phyloP scores from a whole-genome alignment of 2,329 filamentous ascomycete genomes.

The Colletotrichum musicola region DNA sequence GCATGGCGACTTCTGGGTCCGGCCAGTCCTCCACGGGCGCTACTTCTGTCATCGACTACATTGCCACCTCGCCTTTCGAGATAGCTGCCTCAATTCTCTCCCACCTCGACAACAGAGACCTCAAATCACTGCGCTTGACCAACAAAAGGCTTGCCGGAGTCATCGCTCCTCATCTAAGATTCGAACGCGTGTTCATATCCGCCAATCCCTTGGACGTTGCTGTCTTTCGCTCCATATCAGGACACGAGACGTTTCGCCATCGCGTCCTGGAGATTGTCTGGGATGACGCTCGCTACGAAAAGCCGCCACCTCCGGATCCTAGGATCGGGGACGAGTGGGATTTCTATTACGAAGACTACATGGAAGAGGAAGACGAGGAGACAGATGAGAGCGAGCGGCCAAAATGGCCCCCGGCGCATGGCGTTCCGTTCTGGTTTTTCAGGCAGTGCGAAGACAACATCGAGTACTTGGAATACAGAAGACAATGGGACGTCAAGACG shows the following conservation, averaged over 20 bases:
- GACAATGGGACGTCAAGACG: background rate
- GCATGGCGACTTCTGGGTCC: background rate
- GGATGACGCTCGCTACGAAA: slow-evolving; percentile 47
- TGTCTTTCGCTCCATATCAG: slow-evolving; percentile 51
- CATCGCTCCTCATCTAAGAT: background rate
- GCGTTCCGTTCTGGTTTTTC: slow-evolving; percentile 4
- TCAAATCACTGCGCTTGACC: slow-evolving; percentile 22
- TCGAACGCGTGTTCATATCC: slow-evolving; percentile 53
- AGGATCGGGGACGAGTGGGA: too few relatives aligned
- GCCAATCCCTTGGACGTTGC: slow-evolving; percentile 53
- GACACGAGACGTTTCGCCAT: slow-evolving; percentile 48
- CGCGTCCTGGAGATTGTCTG: slow-evolving; percentile 54
- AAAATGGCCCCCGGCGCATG: background rate
- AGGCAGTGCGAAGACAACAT: background rate
- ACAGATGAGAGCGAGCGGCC: too few relatives aligned
- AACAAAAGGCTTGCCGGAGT: background rate
- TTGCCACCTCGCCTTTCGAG: background rate
- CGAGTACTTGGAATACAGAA: background rate
- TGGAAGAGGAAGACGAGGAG: too few relatives aligned
- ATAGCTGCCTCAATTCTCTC: background rate
- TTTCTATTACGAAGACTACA: too few relatives aligned
- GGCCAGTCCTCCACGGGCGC: background rate
- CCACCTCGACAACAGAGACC: slow-evolving; percentile 1
- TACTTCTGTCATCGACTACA: background rate
- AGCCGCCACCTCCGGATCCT: background rate